Percentiles rank a stretch among this genome's conserved stretches.
phyloP scores from a whole-genome alignment of 768 basidiomycete species.

The Pleurotus salmoneostramineus region DNA sequence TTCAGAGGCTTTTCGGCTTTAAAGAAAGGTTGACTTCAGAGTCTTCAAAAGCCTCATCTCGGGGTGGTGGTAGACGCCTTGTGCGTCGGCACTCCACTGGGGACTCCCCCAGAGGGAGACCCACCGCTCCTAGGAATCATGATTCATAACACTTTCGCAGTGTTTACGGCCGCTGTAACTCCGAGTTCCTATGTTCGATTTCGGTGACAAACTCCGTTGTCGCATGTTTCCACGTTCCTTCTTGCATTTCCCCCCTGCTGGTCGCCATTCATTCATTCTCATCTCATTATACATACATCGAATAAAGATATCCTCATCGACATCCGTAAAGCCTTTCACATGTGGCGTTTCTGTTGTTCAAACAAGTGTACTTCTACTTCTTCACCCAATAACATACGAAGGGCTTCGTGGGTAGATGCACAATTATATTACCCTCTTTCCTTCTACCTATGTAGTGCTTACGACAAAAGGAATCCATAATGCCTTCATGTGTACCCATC shows the following conservation, averaged over 20 bases:
- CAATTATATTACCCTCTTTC: not conserved
- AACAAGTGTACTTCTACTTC: not conserved
- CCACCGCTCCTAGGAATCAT: not conserved
- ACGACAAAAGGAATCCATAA: not conserved
- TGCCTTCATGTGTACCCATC: not conserved
- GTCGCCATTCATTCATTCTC: too few relatives aligned
- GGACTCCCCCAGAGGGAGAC: constrained; percentile 11
- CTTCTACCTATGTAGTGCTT: not conserved
- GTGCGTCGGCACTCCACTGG: constrained; percentile 51
- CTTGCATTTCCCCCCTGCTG: not conserved
- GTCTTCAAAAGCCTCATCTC: constrained; percentile 32
- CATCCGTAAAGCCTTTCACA: too few relatives aligned
- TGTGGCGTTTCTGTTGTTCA: too few relatives aligned
- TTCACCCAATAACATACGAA: not conserved
- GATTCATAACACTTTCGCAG: not conserved
- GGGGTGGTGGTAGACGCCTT: constrained; percentile 30
- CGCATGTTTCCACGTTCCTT: not conserved
- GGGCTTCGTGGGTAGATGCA: not conserved
- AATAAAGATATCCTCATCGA: too few relatives aligned
- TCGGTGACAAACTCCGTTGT: not conserved
- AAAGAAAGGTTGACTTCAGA: constrained; percentile 42
- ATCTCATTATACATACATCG: too few relatives aligned
- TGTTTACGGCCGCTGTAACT: not conserved
- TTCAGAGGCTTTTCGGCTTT: constrained; percentile 56
- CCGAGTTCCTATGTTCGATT: not conserved